Evolutionary conservation across 2,329 filamentous ascomycete species (phyloP).

Genomic region (Scytalidium sp.): DNA sequence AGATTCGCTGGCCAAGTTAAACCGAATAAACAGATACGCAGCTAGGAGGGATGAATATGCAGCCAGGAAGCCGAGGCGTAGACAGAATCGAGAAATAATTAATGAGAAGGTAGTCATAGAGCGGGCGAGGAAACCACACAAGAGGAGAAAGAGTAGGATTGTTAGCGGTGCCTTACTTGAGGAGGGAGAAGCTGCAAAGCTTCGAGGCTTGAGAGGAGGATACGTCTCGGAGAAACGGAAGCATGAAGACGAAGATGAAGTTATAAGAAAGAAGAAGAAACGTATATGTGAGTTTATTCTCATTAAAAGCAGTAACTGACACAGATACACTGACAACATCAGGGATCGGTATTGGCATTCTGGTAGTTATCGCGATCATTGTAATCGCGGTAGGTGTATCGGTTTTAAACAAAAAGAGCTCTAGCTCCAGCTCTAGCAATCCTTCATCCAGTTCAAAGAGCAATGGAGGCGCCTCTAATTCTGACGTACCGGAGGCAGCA

Average conservation of each 20-base stretch:
- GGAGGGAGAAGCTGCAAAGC: slow-evolving; percentile 57
- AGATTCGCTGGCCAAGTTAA: slow-evolving; percentile 26
- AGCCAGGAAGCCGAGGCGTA: slow-evolving; percentile 20
- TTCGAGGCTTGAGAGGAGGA: slow-evolving; percentile 47
- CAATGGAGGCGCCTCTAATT: slow-evolving; percentile 44
- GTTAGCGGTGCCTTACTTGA: slow-evolving; percentile 69
- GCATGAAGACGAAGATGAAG: slow-evolving; percentile 44
- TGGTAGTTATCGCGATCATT: slow-evolving; percentile 58
- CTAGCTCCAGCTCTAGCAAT: slow-evolving; percentile 7
- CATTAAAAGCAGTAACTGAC: slow-evolving; percentile 10
- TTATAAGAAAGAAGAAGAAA: slow-evolving; percentile 45
- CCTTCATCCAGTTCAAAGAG: slow-evolving; percentile 37
- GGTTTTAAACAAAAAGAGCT: slow-evolving; percentile 58
- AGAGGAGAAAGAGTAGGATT: slow-evolving; percentile 49
- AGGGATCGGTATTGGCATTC: slow-evolving; percentile 50
- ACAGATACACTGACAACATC: background rate
- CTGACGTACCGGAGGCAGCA: slow-evolving; percentile 53
- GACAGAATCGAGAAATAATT: slow-evolving; percentile 15
- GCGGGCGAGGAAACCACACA: slow-evolving; percentile 20
- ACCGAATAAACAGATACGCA: slow-evolving; percentile 23
- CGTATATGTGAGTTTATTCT: slow-evolving; percentile 52
- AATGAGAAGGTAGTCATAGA: slow-evolving; percentile 23
- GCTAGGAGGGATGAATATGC: slow-evolving; percentile 14
- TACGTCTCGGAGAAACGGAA: slow-evolving; percentile 35
- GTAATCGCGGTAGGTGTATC: slow-evolving; percentile 66